Evolutionary conservation across 2,329 filamentous ascomycete species (phyloP), one percentile per base, ranked within the genome.

Genomic region (Venturia nashicola): DNA sequence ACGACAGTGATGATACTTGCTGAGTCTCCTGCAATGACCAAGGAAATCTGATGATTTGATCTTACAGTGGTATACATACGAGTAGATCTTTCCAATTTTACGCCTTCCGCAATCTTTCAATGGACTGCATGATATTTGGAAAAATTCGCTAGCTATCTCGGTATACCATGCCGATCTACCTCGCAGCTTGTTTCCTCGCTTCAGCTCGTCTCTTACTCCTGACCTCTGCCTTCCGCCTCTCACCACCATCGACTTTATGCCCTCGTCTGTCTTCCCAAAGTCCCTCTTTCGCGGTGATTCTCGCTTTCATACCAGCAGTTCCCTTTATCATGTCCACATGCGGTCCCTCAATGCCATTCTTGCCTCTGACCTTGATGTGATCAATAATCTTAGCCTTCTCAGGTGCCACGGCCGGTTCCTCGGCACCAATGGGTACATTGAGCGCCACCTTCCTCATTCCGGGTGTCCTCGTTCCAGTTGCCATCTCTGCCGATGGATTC

Each of bases 171-270:
- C 18, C 11, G 8, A 8, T 7, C 18, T 57, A 57, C 23, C 51
- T 57, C 14, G 51, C 51, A 8, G 60, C 48, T 23, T 59, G 43
- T 75, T 87, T 89, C 68, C 90, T 86, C 78, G 92, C 89, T 43
- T 86, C 86, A 61, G 89, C 86, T 68, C 88, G 84, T 78, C 86
- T 88, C 86, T 96, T 96, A 70, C 92, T 91, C 70, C 90, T 83
- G 62, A 97, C 86, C 78, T 96, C 88, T 18, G 88, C 89, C 74
- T 84, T 86, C 76, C 94, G 85, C 75, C 94, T 86, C 81, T 99
- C 94, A 81, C 94, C 94, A 72, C 94, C 94, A 76, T 97, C 92
- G 68, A 99, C 87, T 86, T 97, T 97, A 71, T 86, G 85, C 36
- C 94, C 93, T 70, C 87, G 83, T 73, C 83, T 87, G 71, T 91